These are phyloP conservation scores for Reticulascus tulasneorum DNA, from an alignment of 2,329 filamentous ascomycete genomes.

Conservation along the genomic window DNA sequence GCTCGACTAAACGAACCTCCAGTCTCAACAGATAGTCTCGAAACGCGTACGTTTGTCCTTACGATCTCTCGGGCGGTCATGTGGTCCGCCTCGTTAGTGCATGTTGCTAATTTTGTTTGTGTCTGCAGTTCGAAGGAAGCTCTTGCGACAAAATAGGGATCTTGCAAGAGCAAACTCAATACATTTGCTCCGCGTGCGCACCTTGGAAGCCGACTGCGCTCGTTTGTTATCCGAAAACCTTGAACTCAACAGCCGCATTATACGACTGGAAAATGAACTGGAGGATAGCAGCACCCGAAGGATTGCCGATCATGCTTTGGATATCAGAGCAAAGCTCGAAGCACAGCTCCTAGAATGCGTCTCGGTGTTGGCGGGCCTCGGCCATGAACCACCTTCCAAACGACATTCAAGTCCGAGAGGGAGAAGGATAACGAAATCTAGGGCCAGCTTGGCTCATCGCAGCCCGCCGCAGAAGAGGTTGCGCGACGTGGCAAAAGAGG, in stretches of 20 bases:
- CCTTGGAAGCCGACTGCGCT: constrained; percentile 70
- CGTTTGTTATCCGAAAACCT: constrained; percentile 77
- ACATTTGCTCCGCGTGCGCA: constrained; percentile 72
- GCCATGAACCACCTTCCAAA: constrained; percentile 54
- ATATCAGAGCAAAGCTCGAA: constrained; percentile 69
- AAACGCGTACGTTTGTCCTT: constrained; percentile 56
- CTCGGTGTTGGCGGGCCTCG: constrained; percentile 62
- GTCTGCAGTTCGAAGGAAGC: constrained; percentile 68
- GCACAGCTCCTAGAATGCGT: constrained; percentile 69
- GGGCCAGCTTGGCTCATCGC: constrained; percentile 20
- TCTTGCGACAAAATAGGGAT: constrained; percentile 79
- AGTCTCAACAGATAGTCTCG: constrained; percentile 63
- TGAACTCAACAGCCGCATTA: constrained; percentile 64
- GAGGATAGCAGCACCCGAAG: constrained; percentile 56
- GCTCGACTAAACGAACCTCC: constrained; percentile 76
- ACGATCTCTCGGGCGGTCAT: background rate
- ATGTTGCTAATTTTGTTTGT: constrained; percentile 12
- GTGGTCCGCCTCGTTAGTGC: constrained; percentile 13
- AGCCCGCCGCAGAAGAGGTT: constrained; percentile 54
- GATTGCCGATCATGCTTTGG: constrained; percentile 61
- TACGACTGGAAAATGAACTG: constrained; percentile 65
- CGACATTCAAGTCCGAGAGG: constrained; percentile 26
- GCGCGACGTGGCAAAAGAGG: constrained; percentile 52
- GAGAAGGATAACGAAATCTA: constrained; percentile 6
- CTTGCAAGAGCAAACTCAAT: constrained; percentile 75